These are phyloP conservation scores for Candida tropicalis DNA, from an alignment of 1,139 yeast species.

Conservation along the genomic window DNA sequence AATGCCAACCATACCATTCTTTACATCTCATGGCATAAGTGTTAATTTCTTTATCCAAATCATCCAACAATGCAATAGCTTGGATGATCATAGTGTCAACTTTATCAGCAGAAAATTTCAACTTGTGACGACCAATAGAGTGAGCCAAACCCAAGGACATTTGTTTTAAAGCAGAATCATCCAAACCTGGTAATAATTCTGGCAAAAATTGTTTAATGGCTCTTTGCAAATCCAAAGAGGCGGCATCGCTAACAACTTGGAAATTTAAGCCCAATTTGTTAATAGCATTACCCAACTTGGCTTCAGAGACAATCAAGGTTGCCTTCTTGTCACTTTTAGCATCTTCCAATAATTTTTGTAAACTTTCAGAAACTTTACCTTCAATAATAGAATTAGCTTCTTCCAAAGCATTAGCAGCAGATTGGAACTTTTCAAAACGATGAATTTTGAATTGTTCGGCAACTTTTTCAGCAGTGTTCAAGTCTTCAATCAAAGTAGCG, in stretches of 20 bases:
- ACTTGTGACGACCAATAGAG: conserved; percentile 96
- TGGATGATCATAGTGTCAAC: conserved; percentile 98
- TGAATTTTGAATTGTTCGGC: conserved; percentile 81
- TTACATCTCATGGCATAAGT: conserved; percentile 97
- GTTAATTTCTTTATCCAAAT: conserved; percentile 94
- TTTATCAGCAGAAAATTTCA: conserved; percentile 96
- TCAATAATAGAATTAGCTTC: conserved; percentile 92
- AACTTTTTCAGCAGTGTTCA: conserved; percentile 83
- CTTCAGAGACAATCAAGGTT: conserved; percentile 88
- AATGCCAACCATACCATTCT: conserved; percentile 99
- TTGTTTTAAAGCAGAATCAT: conserved; percentile 80
- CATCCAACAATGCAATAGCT: conserved; percentile 96
- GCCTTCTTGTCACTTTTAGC: conserved; percentile 88
- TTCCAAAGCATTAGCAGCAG: conserved; percentile 95
- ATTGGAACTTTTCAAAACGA: conserved; percentile 90
- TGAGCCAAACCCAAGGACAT: conserved; percentile 98
- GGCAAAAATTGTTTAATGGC: conserved; percentile 94
- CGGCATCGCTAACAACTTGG: conserved; percentile 91
- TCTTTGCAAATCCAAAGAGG: conserved; percentile 91
- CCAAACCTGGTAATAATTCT: conserved; percentile 89
- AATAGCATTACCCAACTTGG: conserved; percentile 94
- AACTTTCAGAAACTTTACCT: conserved; percentile 88
- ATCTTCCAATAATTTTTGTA: conserved; percentile 75
- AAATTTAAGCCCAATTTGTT: conserved; percentile 90
- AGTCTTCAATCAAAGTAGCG: conserved; percentile 69